These are phyloP conservation scores for Cyclotella sp. DNA, from an alignment of 108 stramenopile genomes.

Conservation along the genomic window DNA sequence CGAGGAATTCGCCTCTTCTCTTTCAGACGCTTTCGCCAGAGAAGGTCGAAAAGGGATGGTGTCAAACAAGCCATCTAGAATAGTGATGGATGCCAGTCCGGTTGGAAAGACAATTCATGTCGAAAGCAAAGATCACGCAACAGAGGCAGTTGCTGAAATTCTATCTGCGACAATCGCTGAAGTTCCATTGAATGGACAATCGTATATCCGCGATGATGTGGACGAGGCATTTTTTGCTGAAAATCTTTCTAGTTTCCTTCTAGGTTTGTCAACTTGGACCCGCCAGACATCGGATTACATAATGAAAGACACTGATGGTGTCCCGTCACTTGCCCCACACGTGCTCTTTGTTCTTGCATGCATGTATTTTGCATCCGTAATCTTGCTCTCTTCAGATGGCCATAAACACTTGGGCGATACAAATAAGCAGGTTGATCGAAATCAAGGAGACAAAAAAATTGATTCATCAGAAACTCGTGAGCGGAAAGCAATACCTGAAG, in stretches of 20 bases:
- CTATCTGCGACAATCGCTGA: background rate
- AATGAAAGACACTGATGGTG: conserved; percentile 38
- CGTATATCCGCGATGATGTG: background rate
- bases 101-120: background rate
- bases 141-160: background rate
- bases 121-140: background rate
- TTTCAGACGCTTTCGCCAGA: conserved; percentile 39
- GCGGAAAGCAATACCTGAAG: background rate
- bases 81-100: background rate
- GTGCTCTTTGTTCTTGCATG: conserved; percentile 41
- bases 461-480: background rate
- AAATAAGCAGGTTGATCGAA: background rate
- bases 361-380: conserved; percentile 35
- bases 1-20: conserved; percentile 42
- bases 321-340: conserved; percentile 29
- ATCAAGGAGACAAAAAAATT: background rate
- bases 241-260: background rate
- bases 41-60: conserved; percentile 15
- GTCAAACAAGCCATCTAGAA: background rate
- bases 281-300: conserved; percentile 14
- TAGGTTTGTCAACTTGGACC: conserved; percentile 9
- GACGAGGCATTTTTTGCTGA: background rate
- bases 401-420: background rate
- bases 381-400: conserved; percentile 24
- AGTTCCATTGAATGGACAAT: background rate